These are phyloP conservation scores for Adansonia gregorii DNA, from an alignment of 441 rosid species.

Conservation along the genomic window DNA sequence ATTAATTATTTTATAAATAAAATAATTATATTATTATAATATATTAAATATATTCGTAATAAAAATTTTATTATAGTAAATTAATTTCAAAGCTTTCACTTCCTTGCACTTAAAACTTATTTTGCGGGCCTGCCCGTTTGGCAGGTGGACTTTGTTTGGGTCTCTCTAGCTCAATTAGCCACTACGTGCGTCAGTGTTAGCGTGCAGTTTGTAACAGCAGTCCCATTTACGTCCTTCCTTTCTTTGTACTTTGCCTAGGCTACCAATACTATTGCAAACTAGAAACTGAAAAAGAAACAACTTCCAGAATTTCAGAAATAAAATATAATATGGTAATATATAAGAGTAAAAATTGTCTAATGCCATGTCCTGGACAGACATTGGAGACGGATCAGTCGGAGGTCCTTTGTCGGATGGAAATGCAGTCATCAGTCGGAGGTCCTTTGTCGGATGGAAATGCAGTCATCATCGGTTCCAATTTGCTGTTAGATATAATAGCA, in stretches of 20 bases:
- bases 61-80: too few species aligned
- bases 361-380: slow-evolving; percentile 76
- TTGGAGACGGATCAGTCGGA: slow-evolving; percentile 37
- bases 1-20: too few species aligned
- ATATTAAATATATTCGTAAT: too few species aligned
- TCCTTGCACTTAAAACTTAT: too few species aligned
- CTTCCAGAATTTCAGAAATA: neutral
- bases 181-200: too few species aligned
- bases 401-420: slow-evolving; percentile 52
- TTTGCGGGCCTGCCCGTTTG: too few species aligned
- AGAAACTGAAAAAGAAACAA: neutral
- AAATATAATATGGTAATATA: neutral
- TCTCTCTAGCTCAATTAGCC: too few species aligned
- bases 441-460: slow-evolving; percentile 56
- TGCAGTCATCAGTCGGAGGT: slow-evolving; percentile 50
- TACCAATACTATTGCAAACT: slow-evolving; percentile 50
- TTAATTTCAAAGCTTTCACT: too few species aligned
- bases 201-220: slow-evolving; percentile 53
- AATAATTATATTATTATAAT: too few species aligned
- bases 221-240: slow-evolving; percentile 54
- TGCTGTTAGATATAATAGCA: slow-evolving; percentile 30
- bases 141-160: too few species aligned
- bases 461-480: slow-evolving; percentile 60
- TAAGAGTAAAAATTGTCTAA: slow-evolving; percentile 40
- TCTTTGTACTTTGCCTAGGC: slow-evolving; percentile 60